Evolutionary conservation across 768 basidiomycete species (phyloP).

Genomic region (Psilocybe cubensis): DNA sequence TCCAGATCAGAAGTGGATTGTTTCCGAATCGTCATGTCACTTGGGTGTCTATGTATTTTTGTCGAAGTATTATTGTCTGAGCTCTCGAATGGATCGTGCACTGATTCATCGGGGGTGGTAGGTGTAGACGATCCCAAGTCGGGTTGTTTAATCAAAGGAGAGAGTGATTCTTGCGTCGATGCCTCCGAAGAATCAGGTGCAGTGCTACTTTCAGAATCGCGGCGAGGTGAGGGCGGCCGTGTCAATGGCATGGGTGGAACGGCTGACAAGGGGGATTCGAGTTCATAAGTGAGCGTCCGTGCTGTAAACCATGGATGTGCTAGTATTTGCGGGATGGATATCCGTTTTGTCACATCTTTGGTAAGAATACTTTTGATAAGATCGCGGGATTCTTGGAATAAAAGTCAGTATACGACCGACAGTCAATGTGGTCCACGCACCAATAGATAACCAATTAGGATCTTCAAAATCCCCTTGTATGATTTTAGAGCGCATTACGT

Average conservation of each 20-base stretch:
- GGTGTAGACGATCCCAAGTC: constrained; percentile 51
- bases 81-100: constrained; percentile 47
- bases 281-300: constrained; percentile 35
- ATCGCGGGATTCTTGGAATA: constrained; percentile 75
- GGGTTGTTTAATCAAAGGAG: constrained; percentile 40
- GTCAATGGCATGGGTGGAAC: constrained; percentile 29
- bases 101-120: constrained; percentile 59
- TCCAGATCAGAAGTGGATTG: constrained; percentile 36
- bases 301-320: constrained; percentile 84
- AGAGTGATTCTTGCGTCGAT: constrained; percentile 59
- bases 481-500: constrained; percentile 81
- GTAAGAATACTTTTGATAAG: constrained; percentile 79
- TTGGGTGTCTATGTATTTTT: constrained; percentile 51
- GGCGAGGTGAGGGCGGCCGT: constrained; percentile 20
- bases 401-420: too few relatives aligned
- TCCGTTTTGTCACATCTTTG: constrained; percentile 74
- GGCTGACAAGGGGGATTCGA: constrained; percentile 30
- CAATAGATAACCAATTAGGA: constrained; percentile 87
- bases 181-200: constrained; percentile 52
- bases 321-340: constrained; percentile 84
- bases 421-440: constrained; percentile 43
- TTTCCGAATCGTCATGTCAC: constrained; percentile 65
- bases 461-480: constrained; percentile 88
- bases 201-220: constrained; percentile 24
- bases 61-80: constrained; percentile 20